Evolutionary conservation across 176 grass and related monocot species (phyloP).

Genomic region (Eleusine coracana): DNA sequence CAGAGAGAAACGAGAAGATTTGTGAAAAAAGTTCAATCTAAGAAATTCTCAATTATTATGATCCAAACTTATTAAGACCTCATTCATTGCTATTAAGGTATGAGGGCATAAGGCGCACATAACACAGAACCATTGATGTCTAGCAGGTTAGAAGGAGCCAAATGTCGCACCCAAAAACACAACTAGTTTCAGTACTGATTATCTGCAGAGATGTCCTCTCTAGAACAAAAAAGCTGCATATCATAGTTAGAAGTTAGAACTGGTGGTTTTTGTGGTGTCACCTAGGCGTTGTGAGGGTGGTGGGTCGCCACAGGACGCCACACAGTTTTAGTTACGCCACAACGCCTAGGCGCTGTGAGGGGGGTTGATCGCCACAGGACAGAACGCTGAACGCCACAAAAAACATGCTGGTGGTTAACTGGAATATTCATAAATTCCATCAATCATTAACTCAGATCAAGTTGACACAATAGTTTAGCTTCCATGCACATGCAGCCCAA

Average conservation of each 20-base stretch:
- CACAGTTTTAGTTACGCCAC: too few species aligned
- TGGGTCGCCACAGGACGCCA: too few species aligned
- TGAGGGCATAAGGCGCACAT: neutral
- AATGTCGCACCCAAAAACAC: neutral
- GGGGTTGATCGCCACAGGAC: too few species aligned
- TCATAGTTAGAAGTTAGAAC: neutral
- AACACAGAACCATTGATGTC: constrained; percentile 30
- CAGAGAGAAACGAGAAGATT: neutral
- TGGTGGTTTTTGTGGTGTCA: too few species aligned
- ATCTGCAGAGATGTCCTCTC: neutral
- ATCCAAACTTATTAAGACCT: neutral
- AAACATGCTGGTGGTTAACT: constrained; percentile 8
- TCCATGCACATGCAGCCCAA: constrained; percentile 34
- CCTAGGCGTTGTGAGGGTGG: too few species aligned
- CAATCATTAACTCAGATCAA: constrained; percentile 10
- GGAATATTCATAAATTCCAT: constrained; percentile 13
- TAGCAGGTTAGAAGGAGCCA: constrained; percentile 22
- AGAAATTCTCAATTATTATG: neutral
- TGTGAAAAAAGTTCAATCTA: neutral
- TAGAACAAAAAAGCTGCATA: neutral
- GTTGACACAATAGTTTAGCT: neutral
- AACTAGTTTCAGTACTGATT: neutral
- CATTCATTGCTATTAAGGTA: neutral
- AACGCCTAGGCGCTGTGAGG: too few species aligned
- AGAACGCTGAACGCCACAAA: too few species aligned